Evolutionary conservation across 345 rosid species (phyloP), one percentile per base, ranked within the genome.

Genomic region (Erysimum cheiranthoides): DNA sequence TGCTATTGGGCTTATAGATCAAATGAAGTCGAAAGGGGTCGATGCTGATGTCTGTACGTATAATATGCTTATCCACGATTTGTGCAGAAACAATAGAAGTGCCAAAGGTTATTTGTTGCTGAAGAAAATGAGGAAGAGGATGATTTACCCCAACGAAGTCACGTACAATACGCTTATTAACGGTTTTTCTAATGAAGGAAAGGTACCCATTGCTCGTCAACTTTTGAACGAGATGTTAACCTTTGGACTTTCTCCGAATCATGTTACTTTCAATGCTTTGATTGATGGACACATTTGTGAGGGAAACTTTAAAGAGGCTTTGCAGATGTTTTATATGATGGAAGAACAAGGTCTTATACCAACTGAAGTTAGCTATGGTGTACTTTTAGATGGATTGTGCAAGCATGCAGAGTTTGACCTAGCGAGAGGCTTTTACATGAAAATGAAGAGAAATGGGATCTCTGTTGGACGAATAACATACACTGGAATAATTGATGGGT

Each of bases 61-160:
- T 83, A 91, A 91, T 77, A 85, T 88, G 90, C 77, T 93, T 51
- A 80, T 93, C 32, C 81, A 88, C 56, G 76, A 86, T 84, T 70
- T 91, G 80, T 93, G 98, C 81, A 91, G 85, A 83, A 91, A 83
- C 66, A 73, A 51, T 35, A 85, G 86, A 85, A 91, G 93, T 82
- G 83, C 89, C n/a, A 88, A 86, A 80, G 97, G 87, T 58, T 91
- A 91, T 84, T 74, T 93, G 69, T 72, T 93, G 49, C 82, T 91
- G 85, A 88, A 78, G 80, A 88, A 78, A 61, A 93, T 93, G 97
- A 91, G 90, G 86, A 86, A 83, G 75, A 81, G 78, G 83, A 77
- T 73, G 86, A 68, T 88, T 69, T 27, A 65, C 81, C 93, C 98
- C 25, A 88, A 87, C 50, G 85, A 80, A 66, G 89, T 88, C 43